These are phyloP conservation scores for Blepharisma japonicum DNA, from an alignment of 73 alveolate species.

Conservation along the genomic window DNA sequence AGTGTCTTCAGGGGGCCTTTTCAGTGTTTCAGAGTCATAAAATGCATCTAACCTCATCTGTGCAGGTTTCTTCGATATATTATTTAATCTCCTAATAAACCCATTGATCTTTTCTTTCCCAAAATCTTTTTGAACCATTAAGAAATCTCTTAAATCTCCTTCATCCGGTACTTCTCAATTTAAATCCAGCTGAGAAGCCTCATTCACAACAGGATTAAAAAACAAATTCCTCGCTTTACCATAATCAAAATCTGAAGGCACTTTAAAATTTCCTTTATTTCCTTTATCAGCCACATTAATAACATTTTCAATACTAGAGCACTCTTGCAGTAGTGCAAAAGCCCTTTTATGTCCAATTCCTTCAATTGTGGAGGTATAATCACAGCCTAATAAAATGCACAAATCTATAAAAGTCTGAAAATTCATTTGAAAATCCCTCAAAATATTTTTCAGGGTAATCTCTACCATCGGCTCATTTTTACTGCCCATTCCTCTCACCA, in stretches of 20 bases:
- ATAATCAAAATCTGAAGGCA: conserved; percentile 68
- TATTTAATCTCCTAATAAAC: too few relatives aligned
- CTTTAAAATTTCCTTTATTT: conserved; percentile 51
- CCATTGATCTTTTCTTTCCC: neutral
- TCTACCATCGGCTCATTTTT: conserved; percentile 82
- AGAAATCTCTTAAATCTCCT: conserved; percentile 15
- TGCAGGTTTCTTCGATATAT: too few relatives aligned
- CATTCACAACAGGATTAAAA: conserved; percentile 60
- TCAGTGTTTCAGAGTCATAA: too few relatives aligned
- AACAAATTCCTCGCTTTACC: conserved; percentile 74
- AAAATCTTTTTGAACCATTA: conserved; percentile 24
- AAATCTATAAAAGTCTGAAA: conserved; percentile 89
- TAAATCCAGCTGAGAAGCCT: neutral
- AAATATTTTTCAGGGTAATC: conserved; percentile 68
- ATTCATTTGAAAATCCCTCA: conserved; percentile 64
- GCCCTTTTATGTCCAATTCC: conserved; percentile 87
- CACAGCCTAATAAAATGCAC: conserved; percentile 90
- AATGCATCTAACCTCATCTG: too few relatives aligned
- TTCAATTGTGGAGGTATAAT: conserved; percentile 63
- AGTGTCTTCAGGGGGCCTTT: too few relatives aligned
- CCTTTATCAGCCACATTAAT: conserved; percentile 29
- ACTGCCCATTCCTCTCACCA: conserved; percentile 77
- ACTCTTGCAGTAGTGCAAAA: conserved; percentile 61
- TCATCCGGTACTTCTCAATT: conserved; percentile 13
- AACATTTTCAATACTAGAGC: conserved; percentile 70